A percentile compares a stretch with the other conserved stretches of the same genome.
Conservation (phyloP, 1,139 yeast genomes). For the Pneumocystis jirovecii region DNA sequence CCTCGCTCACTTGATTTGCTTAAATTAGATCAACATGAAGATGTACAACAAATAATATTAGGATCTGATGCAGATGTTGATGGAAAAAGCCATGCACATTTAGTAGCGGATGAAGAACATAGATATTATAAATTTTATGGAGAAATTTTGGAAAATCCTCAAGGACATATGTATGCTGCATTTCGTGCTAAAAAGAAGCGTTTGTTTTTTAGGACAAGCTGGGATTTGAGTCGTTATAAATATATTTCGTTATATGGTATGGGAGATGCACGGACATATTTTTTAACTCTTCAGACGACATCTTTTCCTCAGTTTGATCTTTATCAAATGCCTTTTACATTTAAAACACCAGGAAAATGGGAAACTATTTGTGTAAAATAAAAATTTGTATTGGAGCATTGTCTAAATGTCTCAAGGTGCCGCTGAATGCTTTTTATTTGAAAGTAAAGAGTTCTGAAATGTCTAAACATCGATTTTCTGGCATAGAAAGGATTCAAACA, state of each 20-base stretch:
- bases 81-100: constrained; percentile 55
- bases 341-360: constrained; percentile 62
- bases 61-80: constrained; percentile 64
- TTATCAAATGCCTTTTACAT: constrained; percentile 66
- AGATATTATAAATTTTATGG: constrained; percentile 40
- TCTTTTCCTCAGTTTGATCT: constrained; percentile 50
- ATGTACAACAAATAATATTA: constrained; percentile 36
- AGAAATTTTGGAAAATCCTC: constrained; percentile 40
- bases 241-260: constrained; percentile 55
- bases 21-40: constrained; percentile 39
- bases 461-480: constrained; percentile 72
- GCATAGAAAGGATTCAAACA: constrained; percentile 52
- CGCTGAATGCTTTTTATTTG: constrained; percentile 40
- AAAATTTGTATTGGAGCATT: neutral
- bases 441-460: constrained; percentile 34
- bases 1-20: constrained; percentile 26
- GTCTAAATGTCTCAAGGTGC: constrained; percentile 20
- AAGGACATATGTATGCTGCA: constrained; percentile 68
- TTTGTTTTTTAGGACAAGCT: constrained; percentile 19
- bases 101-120: constrained; percentile 29
- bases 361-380: constrained; percentile 56
- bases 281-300: constrained; percentile 68
- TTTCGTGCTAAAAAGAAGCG: constrained; percentile 43
- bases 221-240: constrained; percentile 51
- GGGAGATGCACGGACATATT: constrained; percentile 61